Evolutionary conservation across 1,139 yeast species (phyloP).

Genomic region (Saccharomyces hybrid): DNA sequence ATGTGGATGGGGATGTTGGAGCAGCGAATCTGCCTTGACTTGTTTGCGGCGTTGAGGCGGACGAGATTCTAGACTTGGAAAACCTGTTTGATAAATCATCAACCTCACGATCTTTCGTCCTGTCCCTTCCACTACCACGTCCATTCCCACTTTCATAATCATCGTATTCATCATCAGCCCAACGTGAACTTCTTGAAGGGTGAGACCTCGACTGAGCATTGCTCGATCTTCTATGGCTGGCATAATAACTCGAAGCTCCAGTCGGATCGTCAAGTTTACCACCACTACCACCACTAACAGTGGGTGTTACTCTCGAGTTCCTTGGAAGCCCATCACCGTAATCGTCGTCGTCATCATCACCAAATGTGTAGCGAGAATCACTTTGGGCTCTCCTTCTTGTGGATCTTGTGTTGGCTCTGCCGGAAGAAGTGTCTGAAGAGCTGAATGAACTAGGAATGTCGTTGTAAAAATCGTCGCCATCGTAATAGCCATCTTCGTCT

Average conservation of each 20-base stretch:
- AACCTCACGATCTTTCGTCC: constrained; percentile 21
- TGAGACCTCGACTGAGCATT: constrained; percentile 6
- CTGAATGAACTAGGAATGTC: constrained; percentile 33
- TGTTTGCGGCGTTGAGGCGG: constrained; percentile 18
- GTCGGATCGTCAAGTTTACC: constrained; percentile 23
- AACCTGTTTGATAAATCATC: constrained; percentile 34
- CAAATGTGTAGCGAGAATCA: constrained; percentile 34
- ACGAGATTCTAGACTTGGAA: constrained; percentile 25
- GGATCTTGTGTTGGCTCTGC: constrained; percentile 26
- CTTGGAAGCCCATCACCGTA: constrained; percentile 5
- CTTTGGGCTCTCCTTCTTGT: constrained; percentile 26
- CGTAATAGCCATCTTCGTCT: constrained; percentile 29
- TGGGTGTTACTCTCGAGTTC: constrained; percentile 4
- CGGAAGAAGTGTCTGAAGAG: constrained; percentile 19
- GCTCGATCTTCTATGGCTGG: constrained; percentile 18
- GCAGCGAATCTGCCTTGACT: constrained; percentile 31
- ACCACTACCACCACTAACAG: constrained; percentile 10
- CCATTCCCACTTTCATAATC: constrained; percentile 37
- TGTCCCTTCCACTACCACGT: constrained; percentile 5
- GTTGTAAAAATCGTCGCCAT: constrained; percentile 29
- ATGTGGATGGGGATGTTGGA: constrained; percentile 37
- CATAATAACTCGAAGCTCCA: constrained; percentile 34
- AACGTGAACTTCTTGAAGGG: constrained; percentile 37
- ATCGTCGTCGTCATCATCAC: constrained; percentile 9
- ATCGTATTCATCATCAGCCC: constrained; percentile 77